These are phyloP conservation scores for Aureobasidium sp. DNA, from an alignment of 2,329 filamentous ascomycete genomes.

Conservation along the genomic window DNA sequence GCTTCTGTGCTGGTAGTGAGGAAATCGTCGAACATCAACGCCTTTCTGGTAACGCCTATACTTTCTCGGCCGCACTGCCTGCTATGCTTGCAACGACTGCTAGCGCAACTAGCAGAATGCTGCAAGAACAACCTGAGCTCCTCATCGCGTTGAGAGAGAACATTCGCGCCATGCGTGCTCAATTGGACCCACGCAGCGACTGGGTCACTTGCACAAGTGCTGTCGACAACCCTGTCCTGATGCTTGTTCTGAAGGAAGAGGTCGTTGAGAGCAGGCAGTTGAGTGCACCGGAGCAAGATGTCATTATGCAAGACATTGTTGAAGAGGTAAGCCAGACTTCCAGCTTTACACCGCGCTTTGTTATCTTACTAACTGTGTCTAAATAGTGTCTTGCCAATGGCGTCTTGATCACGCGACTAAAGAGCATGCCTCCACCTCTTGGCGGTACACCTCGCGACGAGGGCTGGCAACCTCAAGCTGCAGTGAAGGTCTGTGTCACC, in stretches of 20 bases:
- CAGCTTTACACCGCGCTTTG: neutral
- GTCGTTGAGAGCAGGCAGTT: slow-evolving; percentile 65
- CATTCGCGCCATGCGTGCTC: slow-evolving; percentile 73
- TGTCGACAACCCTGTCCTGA: slow-evolving; percentile 77
- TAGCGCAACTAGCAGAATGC: slow-evolving; percentile 77
- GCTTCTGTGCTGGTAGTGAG: slow-evolving; percentile 85
- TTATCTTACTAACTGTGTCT: slow-evolving; percentile 11
- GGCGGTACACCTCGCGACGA: slow-evolving; percentile 58
- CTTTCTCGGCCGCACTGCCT: slow-evolving; percentile 88
- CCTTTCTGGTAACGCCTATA: slow-evolving; percentile 85
- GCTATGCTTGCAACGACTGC: slow-evolving; percentile 93
- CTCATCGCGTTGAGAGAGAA: slow-evolving; percentile 75
- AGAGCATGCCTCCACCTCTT: slow-evolving; percentile 57
- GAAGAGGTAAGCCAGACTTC: slow-evolving; percentile 65
- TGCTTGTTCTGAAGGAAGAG: slow-evolving; percentile 77
- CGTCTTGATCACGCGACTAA: slow-evolving; percentile 81
- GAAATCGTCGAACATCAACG: slow-evolving; percentile 96
- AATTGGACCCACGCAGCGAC: slow-evolving; percentile 87
- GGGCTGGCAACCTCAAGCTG: slow-evolving; percentile 64
- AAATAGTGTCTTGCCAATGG: slow-evolving; percentile 72
- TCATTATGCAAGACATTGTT: slow-evolving; percentile 80
- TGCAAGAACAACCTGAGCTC: slow-evolving; percentile 82
- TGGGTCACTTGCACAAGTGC: slow-evolving; percentile 81
- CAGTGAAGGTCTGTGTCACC: slow-evolving; percentile 86
- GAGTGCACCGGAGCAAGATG: slow-evolving; percentile 69